These are phyloP conservation scores for Lentinula novae-zelandiae DNA, from an alignment of 1,284 basidiomycete genomes.

Conservation along the genomic window DNA sequence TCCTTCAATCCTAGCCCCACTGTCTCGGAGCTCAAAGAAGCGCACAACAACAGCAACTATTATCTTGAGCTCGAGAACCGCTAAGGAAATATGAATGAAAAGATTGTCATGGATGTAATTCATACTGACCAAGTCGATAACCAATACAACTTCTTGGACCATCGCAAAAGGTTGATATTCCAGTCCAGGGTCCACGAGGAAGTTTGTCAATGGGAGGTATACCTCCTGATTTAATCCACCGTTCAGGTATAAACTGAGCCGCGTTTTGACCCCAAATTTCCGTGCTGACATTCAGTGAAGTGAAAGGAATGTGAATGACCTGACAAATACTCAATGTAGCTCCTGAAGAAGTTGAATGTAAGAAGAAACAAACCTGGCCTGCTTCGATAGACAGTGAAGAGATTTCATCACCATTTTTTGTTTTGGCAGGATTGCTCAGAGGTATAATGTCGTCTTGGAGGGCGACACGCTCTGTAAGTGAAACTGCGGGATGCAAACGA, in stretches of 20 bases:
- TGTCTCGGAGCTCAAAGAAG: conserved; percentile 32
- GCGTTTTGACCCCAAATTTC: conserved; percentile 41
- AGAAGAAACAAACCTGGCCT: conserved; percentile 27
- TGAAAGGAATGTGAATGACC: conserved; percentile 31
- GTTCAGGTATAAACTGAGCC: conserved; percentile 37
- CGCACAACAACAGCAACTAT: conserved; percentile 34
- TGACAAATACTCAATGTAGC: background rate
- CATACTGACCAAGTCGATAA: conserved; percentile 26
- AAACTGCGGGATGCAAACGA: conserved; percentile 36
- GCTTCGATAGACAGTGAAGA: conserved; percentile 30
- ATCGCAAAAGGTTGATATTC: conserved; percentile 34
- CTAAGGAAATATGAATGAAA: conserved; percentile 15
- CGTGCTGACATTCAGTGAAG: conserved; percentile 31
- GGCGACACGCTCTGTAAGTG: conserved; percentile 34
- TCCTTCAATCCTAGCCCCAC: conserved; percentile 25
- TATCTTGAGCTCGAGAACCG: conserved; percentile 37
- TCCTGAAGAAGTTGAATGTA: too few species aligned
- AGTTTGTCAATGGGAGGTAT: conserved; percentile 25
- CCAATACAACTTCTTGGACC: conserved; percentile 40
- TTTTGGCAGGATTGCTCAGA: conserved; percentile 32
- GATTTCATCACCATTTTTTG: conserved; percentile 24
- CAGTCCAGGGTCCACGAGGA: conserved; percentile 27
- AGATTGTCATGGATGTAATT: background rate
- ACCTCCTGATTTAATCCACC: conserved; percentile 30
- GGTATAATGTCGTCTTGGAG: conserved; percentile 40